Base-by-base conservation (phyloP, 108 stramenopile genomes). In the Nannochloropsis granulata region DNA sequence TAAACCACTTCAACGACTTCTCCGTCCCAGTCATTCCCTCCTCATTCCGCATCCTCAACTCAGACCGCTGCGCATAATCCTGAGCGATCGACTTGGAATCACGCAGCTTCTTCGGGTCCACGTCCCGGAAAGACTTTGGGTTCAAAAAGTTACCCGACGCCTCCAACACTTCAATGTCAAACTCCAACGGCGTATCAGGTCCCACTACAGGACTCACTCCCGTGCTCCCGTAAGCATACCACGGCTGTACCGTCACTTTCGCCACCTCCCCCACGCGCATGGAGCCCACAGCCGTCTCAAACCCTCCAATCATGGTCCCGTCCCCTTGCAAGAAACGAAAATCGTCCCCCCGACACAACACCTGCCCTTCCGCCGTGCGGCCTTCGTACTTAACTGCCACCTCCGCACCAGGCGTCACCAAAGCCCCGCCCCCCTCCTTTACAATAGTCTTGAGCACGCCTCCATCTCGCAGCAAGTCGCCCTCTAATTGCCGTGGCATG, bases 241-340 rank as follows among this genome's bases (percentile, higher is more conserved):
- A 44, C 8, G 87, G 82, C 45, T 26, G 45, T 46, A 83, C 81
- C 43, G 78, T 80, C 25, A 88, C 84, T 2, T 44, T 24, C 13
- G 88, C 88, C 44, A 79, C 80, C 46, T 88, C 88, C 23, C 88
- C 88, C 13, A 80, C 80, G 16, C 78, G 44, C 19, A 88, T 82
- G 16, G 82, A 82, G 25, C 82, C 78, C 21, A 88, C 71, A 1
- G 84, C 88, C 0, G 82, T 88, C 81, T 88, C 88, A 84, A 84
- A 88, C 25, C 88, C 88, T 44, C 85, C 81, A 26, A 88, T 88
- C 88, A 88, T 88, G 10, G 88, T 88, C 43, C 85, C 85, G n/a
- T 88, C 88, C 82, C 84, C 85, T 3, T 85, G 78, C 26, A 84
- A 85, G 43, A 79, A 82, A 23, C 81, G 81, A 46, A 85, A 88